Base-by-base conservation (phyloP, 164 flowering plant genomes). In the Buxus sempervirens region DNA sequence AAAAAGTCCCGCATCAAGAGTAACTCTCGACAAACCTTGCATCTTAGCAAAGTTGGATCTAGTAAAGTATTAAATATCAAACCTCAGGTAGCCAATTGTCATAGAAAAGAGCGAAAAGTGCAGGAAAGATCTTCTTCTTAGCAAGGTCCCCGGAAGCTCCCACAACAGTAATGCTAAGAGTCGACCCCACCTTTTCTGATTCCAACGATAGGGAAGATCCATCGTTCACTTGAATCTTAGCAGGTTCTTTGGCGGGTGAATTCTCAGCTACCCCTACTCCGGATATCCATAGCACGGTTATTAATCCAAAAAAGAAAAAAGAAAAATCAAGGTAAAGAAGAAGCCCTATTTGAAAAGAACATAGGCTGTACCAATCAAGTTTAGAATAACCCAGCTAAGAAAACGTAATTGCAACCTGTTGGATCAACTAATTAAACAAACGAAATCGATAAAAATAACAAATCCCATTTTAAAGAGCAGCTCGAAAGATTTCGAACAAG, bases 81-180 rank as follows among this genome's bases (percentile, higher is more conserved):
- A 89, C 97, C 93, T 89, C 65, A 1, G 97, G 97, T 6, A 91
- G 79, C 36, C 85, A 86, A 74, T 74, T 91, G 68, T 91, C 95
- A 55, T 89, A 88, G 70, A 58, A 91, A 22, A 91, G 89, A 42
- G 97, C 97, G 75, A 91, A 91, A 28, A 91, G 88, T 42, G 97
- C 95, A 18, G 97, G 97, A 69, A 91, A 91, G n/a, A 91, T 91
- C 77, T 91, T 91, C 86, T 89, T 90, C 77, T 83, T 89, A 22
- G 95, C 94, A 67, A 91, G 90, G 75, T 91, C 93, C 42, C 97
- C 97, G 0, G 97, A 89, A 67, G 97, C 97, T 57, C 97, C 97
- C 74, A 89, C 88, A 51, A 91, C 89, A n/a, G 87, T 88, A 22
- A 91, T 88, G 71, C 91, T 91, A 54, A 86, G 77, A 59, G 85